Percentiles rank a stretch among this genome's conserved stretches.
phyloP scores from a whole-genome alignment of 257 asterid genomes.

The Anisodus acutangulus region DNA sequence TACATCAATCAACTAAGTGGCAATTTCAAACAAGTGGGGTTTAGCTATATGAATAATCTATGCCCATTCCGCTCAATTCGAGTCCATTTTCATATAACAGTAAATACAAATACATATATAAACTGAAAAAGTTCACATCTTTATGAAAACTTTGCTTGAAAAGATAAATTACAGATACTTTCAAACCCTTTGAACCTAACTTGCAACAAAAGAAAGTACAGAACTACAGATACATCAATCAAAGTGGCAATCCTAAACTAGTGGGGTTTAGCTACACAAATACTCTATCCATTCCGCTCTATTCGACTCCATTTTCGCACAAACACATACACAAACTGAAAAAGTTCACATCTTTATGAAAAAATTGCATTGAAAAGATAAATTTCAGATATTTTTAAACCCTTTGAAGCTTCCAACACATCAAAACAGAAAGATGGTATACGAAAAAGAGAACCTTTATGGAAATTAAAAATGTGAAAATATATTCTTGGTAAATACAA shows the following conservation, averaged over 20 bases:
- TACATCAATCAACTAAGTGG: background rate
- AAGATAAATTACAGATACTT: background rate
- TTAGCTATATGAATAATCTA: background rate
- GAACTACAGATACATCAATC: background rate
- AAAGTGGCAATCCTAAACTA: background rate
- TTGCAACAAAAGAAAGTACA: background rate
- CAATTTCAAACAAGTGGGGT: background rate
- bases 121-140: background rate
- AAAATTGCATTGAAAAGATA: background rate
- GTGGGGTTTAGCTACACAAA: background rate
- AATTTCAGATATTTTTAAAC: background rate
- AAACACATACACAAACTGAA: background rate
- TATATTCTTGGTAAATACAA: background rate
- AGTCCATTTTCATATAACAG: background rate
- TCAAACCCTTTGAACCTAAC: background rate
- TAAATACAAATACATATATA: background rate
- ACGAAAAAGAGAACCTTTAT: background rate
- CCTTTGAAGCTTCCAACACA: background rate
- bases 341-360: background rate
- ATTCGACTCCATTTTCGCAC: background rate
- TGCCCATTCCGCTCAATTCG: background rate
- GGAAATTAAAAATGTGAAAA: background rate
- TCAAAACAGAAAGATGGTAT: background rate
- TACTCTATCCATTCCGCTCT: background rate
- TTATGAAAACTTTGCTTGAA: background rate